These are phyloP conservation scores for Exserohilum rostratum DNA, from an alignment of 2,329 filamentous ascomycete genomes.

Conservation along the genomic window DNA sequence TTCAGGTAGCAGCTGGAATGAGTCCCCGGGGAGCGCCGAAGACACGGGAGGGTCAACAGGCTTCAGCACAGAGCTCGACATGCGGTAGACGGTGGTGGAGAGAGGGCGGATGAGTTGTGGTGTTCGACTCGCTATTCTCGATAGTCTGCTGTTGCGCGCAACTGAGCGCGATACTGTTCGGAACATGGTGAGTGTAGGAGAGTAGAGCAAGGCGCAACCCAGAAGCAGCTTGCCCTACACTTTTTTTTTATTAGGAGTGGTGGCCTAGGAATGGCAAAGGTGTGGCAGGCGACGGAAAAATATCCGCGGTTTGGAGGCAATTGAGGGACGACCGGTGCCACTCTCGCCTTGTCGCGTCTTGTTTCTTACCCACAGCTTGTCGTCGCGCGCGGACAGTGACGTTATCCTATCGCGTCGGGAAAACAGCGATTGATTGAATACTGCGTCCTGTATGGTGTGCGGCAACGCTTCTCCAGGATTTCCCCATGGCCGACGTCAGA, in stretches of 20 bases:
- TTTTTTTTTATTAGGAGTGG: not conserved
- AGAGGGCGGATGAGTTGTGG: constrained; percentile 47
- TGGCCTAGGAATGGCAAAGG: not conserved
- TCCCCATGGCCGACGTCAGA: constrained; percentile 10
- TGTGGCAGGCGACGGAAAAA: constrained; percentile 19
- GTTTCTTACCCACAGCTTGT: not conserved
- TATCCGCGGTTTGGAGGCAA: constrained; percentile 20
- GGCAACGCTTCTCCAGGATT: constrained; percentile 35
- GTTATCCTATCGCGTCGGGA: constrained; percentile 7
- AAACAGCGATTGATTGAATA: not conserved
- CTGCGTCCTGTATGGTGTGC: constrained; percentile 11
- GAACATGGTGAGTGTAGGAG: constrained; percentile 39
- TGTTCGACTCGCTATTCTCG: constrained; percentile 31
- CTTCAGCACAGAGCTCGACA: constrained; percentile 60
- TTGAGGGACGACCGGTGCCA: constrained; percentile 23
- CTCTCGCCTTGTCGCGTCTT: constrained; percentile 3
- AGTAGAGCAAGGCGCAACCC: constrained; percentile 9
- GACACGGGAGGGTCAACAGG: constrained; percentile 68
- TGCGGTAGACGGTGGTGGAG: constrained; percentile 53
- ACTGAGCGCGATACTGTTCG: constrained; percentile 46
- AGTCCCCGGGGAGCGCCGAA: constrained; percentile 68
- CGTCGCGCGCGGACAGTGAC: constrained; percentile 17
- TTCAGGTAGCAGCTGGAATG: constrained; percentile 85
- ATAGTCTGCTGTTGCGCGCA: constrained; percentile 43
- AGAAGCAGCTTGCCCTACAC: constrained; percentile 15